A percentile compares a stretch with the other conserved stretches of the same genome.
phyloP scores from a whole-genome alignment of 2,329 filamentous ascomycete species.

The Pezicula neosporulosa region DNA sequence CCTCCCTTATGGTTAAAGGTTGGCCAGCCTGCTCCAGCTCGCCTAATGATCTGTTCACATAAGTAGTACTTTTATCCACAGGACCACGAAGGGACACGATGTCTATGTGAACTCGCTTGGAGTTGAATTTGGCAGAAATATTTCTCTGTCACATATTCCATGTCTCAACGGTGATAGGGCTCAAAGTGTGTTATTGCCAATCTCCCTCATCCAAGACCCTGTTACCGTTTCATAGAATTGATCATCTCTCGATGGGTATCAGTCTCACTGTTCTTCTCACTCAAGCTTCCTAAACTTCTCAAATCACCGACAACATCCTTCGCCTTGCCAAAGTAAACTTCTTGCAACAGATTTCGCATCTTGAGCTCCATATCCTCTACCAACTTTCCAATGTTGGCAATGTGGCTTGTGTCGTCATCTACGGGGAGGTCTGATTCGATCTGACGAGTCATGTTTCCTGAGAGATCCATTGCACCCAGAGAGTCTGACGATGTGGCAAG shows the following conservation, averaged over 20 bases:
- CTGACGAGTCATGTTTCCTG: constrained; percentile 97
- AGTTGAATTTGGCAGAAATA: too few species aligned
- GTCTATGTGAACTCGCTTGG: too few species aligned
- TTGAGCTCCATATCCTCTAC: constrained; percentile 99
- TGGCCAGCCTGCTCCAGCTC: too few species aligned
- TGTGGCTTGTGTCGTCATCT: constrained; percentile 87
- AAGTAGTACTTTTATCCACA: too few species aligned
- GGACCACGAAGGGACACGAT: too few species aligned
- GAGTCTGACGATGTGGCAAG: constrained; percentile 65
- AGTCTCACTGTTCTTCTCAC: constrained; percentile 78
- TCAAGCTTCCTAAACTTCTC: constrained; percentile 79
- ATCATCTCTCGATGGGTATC: constrained; percentile 90
- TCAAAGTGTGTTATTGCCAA: too few species aligned
- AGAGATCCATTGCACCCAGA: constrained; percentile 85
- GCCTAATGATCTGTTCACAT: too few species aligned
- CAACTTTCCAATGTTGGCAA: constrained; percentile 88
- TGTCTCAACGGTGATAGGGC: too few species aligned
- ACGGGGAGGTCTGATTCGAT: constrained; percentile 88
- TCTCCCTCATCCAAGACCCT: not conserved
- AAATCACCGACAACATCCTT: constrained; percentile 97
- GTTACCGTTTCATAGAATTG: constrained; percentile 43
- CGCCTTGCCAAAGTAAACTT: constrained; percentile 99
- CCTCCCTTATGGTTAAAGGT: too few species aligned
- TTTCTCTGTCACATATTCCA: too few species aligned
- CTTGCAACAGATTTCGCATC: constrained; percentile 97